A percentile compares a stretch with the other conserved stretches of the same genome.
phyloP scores from a whole-genome alignment of 2,329 filamentous ascomycete genomes.

The Fusarium acutatum region DNA sequence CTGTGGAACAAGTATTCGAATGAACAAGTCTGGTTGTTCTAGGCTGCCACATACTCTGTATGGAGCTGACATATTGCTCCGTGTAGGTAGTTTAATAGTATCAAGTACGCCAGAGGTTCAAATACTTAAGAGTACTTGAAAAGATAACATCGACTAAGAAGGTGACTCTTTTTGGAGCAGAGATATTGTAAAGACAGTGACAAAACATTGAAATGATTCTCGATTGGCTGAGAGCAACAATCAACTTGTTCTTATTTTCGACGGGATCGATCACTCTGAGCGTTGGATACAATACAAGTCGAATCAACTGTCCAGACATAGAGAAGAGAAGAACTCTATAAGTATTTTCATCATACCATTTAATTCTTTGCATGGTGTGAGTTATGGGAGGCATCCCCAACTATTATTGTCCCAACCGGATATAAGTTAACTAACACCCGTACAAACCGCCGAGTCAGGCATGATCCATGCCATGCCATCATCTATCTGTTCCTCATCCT shows the following conservation, averaged over 20 bases:
- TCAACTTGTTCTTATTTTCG: not conserved
- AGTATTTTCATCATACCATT: not conserved
- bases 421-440: not conserved
- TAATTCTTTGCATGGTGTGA: not conserved
- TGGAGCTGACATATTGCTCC: not conserved
- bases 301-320: not conserved
- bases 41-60: not conserved
- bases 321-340: not conserved
- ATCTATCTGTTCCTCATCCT: slow-evolving; percentile 7
- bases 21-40: not conserved
- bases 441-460: not conserved
- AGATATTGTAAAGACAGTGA: fast-evolving
- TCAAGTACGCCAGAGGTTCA: not conserved
- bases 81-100: not conserved
- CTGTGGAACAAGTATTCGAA: not conserved
- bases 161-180: not conserved
- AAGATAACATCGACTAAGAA: no score
- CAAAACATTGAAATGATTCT: not conserved
- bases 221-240: not conserved
- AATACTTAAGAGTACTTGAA: not conserved
- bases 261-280: not conserved
- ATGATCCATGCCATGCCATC: not conserved
- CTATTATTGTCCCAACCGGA: not conserved
- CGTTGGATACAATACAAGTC: not conserved
- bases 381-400: not conserved